Evolutionary conservation across 83 land plant genomes (phyloP).

Genomic region (Larix sibirica): DNA sequence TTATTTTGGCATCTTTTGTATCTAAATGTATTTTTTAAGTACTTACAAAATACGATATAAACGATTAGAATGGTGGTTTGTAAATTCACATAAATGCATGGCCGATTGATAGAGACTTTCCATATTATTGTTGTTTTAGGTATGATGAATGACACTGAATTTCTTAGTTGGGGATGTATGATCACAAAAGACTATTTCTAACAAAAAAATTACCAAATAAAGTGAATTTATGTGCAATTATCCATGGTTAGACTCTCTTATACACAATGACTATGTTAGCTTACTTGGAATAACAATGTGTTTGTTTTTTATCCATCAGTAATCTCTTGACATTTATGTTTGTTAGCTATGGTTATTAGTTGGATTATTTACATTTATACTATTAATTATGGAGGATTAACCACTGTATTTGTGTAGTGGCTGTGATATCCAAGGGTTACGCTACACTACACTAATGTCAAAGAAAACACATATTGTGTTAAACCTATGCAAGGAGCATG

Average conservation of each 20-base stretch:
- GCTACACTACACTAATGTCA: background rate
- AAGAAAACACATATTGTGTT: background rate
- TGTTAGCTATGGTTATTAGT: background rate
- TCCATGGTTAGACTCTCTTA: background rate
- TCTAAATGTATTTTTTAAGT: slow-evolving; percentile 13
- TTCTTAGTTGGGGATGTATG: slow-evolving; percentile 1
- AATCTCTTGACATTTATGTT: background rate
- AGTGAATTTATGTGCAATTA: background rate
- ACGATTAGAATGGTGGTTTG: slow-evolving; percentile 5
- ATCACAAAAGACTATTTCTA: background rate
- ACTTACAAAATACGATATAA: background rate
- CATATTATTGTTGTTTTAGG: slow-evolving; percentile 2
- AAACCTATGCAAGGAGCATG: background rate
- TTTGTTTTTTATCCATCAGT: background rate
- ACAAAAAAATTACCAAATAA: background rate
- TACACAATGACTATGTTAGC: background rate
- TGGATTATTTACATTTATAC: background rate
- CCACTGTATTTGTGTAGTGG: background rate
- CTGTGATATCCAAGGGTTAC: background rate
- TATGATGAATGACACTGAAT: background rate
- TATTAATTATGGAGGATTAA: background rate
- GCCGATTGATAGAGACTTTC: background rate
- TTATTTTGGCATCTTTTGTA: background rate
- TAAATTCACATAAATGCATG: background rate
- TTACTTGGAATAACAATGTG: background rate